Conservation (phyloP, 2,329 filamentous ascomycete species). For the Hortaea sp. region DNA sequence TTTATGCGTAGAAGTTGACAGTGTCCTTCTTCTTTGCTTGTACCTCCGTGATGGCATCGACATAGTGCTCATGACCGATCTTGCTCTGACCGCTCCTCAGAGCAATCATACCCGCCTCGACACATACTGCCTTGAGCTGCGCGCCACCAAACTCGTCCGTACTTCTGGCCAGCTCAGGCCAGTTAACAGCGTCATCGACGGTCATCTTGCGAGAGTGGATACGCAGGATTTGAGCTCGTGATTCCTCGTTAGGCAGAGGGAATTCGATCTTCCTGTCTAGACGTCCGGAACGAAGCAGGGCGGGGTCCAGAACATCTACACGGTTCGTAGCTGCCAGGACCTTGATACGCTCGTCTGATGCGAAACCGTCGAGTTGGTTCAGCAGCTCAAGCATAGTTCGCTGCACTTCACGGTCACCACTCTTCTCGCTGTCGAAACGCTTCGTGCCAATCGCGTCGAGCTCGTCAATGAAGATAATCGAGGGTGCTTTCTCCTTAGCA, state of each 20-base stretch:
- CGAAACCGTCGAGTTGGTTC: slow-evolving; percentile 97
- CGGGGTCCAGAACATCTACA: slow-evolving; percentile 92
- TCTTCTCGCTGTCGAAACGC: slow-evolving; percentile 97
- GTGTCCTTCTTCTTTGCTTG: slow-evolving; percentile 76
- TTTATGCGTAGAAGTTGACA: slow-evolving; percentile 27
- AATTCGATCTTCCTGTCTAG: slow-evolving; percentile 99
- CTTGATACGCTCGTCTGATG: slow-evolving; percentile 87
- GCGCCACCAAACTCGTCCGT: slow-evolving; percentile 98
- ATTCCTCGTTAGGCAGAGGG: slow-evolving; percentile 94
- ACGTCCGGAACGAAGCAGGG: slow-evolving; percentile 82
- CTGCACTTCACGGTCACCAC: slow-evolving; percentile 93
- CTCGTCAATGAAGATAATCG: slow-evolving; percentile 99
- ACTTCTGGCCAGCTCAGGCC: slow-evolving; percentile 87
- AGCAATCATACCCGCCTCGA: slow-evolving; percentile 98
- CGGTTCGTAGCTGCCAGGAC: slow-evolving; percentile 99
- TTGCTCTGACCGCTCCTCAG: slow-evolving; percentile 88
- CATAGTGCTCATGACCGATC: slow-evolving; percentile 96
- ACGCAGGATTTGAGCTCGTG: slow-evolving; percentile 88
- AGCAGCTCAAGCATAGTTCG: slow-evolving; percentile 97
- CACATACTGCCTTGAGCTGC: slow-evolving; percentile 95
- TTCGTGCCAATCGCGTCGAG: slow-evolving; percentile 97
- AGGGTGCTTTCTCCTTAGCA: slow-evolving; percentile 96
- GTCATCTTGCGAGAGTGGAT: slow-evolving; percentile 99
- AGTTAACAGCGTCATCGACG: slow-evolving; percentile 86
- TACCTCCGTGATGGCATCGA: slow-evolving; percentile 95